Percentiles rank a stretch among this genome's conserved stretches.
phyloP scores from a whole-genome alignment of 2,329 filamentous ascomycete genomes.

The Aureobasidium sp. region DNA sequence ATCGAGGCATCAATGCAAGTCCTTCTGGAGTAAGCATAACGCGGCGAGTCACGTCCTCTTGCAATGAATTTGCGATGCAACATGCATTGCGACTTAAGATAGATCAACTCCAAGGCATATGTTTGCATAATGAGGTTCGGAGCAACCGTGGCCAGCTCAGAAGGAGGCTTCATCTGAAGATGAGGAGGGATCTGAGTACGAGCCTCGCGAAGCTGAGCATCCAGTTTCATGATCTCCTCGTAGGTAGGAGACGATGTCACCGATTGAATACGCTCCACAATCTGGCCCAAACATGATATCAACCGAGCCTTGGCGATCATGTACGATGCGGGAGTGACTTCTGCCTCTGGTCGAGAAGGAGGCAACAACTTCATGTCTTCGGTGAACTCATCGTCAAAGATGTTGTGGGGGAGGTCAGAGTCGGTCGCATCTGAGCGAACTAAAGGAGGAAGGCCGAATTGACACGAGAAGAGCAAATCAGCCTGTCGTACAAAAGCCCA shows the following conservation, averaged over 20 bases:
- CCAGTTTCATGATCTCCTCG: slow-evolving; percentile 55
- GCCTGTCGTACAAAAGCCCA: slow-evolving; percentile 65
- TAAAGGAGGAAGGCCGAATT: slow-evolving; percentile 56
- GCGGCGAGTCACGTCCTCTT: slow-evolving; percentile 68
- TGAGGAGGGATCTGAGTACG: slow-evolving; percentile 68
- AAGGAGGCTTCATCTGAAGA: slow-evolving; percentile 50
- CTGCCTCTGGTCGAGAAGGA: slow-evolving; percentile 57
- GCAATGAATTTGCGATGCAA: slow-evolving; percentile 81
- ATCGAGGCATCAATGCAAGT: slow-evolving; percentile 82
- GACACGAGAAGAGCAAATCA: slow-evolving; percentile 72
- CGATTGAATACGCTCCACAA: slow-evolving; percentile 60
- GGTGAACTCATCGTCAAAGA: slow-evolving; percentile 74
- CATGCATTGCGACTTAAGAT: slow-evolving; percentile 81
- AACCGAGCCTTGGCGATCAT: slow-evolving; percentile 69
- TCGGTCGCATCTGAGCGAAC: slow-evolving; percentile 70
- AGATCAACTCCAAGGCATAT: slow-evolving; percentile 76
- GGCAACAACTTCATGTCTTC: slow-evolving; percentile 62
- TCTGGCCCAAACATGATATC: slow-evolving; percentile 61
- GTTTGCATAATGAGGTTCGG: slow-evolving; percentile 67
- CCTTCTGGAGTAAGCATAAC: slow-evolving; percentile 77
- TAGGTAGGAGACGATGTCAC: slow-evolving; percentile 53
- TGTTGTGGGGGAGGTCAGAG: slow-evolving; percentile 65
- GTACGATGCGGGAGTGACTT: slow-evolving; percentile 70
- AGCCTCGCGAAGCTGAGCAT: slow-evolving; percentile 50
- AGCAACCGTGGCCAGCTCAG: slow-evolving; percentile 30